Evolutionary conservation across 1,284 basidiomycete genomes (phyloP), one percentile per base, ranked within the genome.

Genomic region (Chondrostereum purpureum): DNA sequence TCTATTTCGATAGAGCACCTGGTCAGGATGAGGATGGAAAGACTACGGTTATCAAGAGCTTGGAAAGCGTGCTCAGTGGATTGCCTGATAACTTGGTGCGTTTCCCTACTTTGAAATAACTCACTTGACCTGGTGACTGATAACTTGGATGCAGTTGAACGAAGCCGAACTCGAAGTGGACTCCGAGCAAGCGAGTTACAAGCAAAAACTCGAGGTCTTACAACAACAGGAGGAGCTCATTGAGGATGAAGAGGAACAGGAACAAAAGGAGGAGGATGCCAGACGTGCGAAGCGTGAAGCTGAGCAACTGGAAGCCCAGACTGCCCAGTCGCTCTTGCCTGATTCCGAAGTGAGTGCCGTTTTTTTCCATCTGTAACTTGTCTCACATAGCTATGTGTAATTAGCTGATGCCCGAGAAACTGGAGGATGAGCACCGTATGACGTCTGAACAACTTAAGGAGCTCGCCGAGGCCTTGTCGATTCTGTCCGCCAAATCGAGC

Each of bases 161-260:
- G 95, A 99, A 73, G 91, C 95, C 18, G 95, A 98, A 66, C 77
- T 99, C 40, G 89, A 93, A 65, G 93, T 98, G 37, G 91, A 92
- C 57, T 88, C 86, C 46, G 92, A 96, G 43, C 87, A 88, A 44
- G 90, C 93, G 12, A 92, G 84, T 57, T 97, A 97, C 78, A 96
- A 97, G 73, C 92, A 98, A 72, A 93, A 95, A 67, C 79, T 99
- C 48, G 95, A 97, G 56, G 95, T 99, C 5, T 72, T 99, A 62
- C 89, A 96, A 59, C 91, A 99, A 62, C 95, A 99, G 66, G 92
- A 99, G 63, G 95, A 99, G 65, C 88, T 99, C 50, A 99, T 99
- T 61, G 94, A 98, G 64, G 95, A 98, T 62, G 95, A 99, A 67
- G 84, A 94, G 53, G 95, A 97, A 63, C 95, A 99, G 67, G 96